Evolutionary conservation across 2,329 filamentous ascomycete genomes (phyloP), one percentile per base, ranked within the genome.

Genomic region (Neonectria ditissima): DNA sequence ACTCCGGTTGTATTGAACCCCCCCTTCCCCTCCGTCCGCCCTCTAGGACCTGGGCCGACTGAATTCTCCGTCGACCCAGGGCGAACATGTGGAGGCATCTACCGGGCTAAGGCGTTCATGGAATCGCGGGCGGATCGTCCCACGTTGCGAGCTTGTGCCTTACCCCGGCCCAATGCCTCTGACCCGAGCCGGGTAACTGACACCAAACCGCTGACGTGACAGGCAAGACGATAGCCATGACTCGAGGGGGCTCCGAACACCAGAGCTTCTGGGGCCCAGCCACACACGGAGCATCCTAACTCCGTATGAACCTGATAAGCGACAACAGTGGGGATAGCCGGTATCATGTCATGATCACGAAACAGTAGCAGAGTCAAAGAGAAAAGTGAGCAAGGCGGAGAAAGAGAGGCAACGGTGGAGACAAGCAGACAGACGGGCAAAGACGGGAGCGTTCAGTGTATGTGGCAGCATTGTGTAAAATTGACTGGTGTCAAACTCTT

Each of bases 401-500:
- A 30, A 5, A 30, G 10, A 6, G 28, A 30, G 6, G 28, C 5
- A 4, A 4, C 4, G 24, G 24, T 6, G 24, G 24, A 26, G 24
- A 26, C 6, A n/a, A n/a, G n/a, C n/a, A 26, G 24, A 26, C 4
- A 26, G 6, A 26, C 6, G 24, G 24, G 24, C 24, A 26, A 26
- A 8, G 28, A 32, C 11, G 30, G 24, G 50, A 16, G 16, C 28
- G 52, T 32, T 22, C 34, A 20, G 43, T 48, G 43, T 48, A n/a
- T 55, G 47, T 70, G 67, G 71, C 67, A 71, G 69, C 65, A 71
- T 64, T 67, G 58, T 72, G 52, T 67, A 73, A 69, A 73, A 73
- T 73, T 67, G 68, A 70, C 68, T 58, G 37, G 50, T 63, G 68
- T 65, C 69, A 65, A 69, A 52, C 44, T 61, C 37, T 65, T 72